Conservation (phyloP, 345 rosid genomes). For the Nephelium lappaceum region DNA sequence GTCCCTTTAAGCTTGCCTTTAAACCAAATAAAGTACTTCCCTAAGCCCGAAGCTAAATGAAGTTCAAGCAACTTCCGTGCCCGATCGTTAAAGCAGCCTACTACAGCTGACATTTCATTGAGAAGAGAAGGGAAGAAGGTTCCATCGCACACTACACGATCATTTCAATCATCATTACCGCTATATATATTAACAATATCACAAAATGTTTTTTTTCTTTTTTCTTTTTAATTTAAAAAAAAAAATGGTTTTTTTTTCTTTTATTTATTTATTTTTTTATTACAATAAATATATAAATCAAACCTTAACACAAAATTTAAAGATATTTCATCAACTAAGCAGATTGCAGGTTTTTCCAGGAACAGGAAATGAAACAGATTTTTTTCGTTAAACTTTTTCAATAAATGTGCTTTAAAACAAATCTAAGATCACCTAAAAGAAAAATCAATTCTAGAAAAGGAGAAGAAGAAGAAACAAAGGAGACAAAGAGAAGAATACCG, state of each 20-base stretch:
- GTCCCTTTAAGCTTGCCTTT: constrained; percentile 50
- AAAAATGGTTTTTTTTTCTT: too few relatives aligned
- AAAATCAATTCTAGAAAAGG: background rate
- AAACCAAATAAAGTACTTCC: constrained; percentile 72
- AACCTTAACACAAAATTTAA: too few relatives aligned
- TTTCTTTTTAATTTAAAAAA: too few relatives aligned
- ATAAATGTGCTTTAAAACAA: background rate
- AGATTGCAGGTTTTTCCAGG: background rate
- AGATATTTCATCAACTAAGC: background rate
- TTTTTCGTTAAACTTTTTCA: background rate
- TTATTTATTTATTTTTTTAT: too few relatives aligned
- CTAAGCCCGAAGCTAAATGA: constrained; percentile 81
- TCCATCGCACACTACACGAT: constrained; percentile 76
- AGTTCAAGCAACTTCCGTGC: constrained; percentile 86
- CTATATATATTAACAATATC: background rate
- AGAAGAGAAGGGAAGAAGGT: constrained; percentile 91
- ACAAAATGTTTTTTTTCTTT: background rate
- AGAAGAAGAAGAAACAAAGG: background rate
- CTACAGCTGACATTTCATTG: constrained; percentile 77
- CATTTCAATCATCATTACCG: constrained; percentile 10
- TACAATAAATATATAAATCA: too few relatives aligned
- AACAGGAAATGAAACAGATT: background rate
- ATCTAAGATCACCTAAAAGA: background rate
- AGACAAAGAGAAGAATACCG: constrained; percentile 34
- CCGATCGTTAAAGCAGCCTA: constrained; percentile 78